These are phyloP conservation scores for Calcarisporium arbuscula DNA, from an alignment of 2,329 filamentous ascomycete species.

Conservation along the genomic window DNA sequence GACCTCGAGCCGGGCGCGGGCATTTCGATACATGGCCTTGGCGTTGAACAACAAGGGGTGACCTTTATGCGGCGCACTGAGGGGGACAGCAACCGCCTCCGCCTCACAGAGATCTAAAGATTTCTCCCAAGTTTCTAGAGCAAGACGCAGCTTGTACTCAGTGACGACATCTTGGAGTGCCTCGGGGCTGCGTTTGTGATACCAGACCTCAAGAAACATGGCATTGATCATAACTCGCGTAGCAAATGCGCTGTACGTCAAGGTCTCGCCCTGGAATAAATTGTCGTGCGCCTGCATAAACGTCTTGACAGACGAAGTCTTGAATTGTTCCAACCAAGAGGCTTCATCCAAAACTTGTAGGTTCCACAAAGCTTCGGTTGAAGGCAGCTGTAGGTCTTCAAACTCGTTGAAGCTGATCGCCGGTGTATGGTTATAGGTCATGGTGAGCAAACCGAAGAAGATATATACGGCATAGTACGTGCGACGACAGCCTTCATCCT, in stretches of 20 bases:
- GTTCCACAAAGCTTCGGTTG: conserved; percentile 92
- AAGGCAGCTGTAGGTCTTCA: conserved; percentile 84
- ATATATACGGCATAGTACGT: conserved; percentile 99
- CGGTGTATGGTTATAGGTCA: conserved; percentile 97
- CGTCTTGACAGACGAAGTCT: conserved; percentile 66
- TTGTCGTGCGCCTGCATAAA: conserved; percentile 94
- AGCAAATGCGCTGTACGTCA: conserved; percentile 92
- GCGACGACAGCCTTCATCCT: conserved; percentile 91
- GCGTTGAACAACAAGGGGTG: conserved; percentile 97
- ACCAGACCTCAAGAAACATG: conserved; percentile 96
- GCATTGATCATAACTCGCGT: conserved; percentile 99
- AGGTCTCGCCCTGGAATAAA: conserved; percentile 85
- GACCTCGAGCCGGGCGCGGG: conserved; percentile 83
- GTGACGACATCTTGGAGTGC: conserved; percentile 95
- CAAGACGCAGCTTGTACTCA: conserved; percentile 93
- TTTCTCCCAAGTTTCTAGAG: conserved; percentile 98
- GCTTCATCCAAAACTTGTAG: conserved; percentile 70
- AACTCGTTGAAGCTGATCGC: conserved; percentile 99
- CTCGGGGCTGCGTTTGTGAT: conserved; percentile 97
- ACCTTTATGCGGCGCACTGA: conserved; percentile 91
- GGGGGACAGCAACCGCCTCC: conserved; percentile 78
- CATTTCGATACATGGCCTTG: conserved; percentile 94
- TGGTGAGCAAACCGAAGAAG: conserved; percentile 90
- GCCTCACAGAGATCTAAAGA: conserved; percentile 90
- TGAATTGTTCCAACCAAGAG: conserved; percentile 76